Evolutionary conservation across 202 grass and related monocot species (phyloP).

Genomic region (Zoysia matrella): DNA sequence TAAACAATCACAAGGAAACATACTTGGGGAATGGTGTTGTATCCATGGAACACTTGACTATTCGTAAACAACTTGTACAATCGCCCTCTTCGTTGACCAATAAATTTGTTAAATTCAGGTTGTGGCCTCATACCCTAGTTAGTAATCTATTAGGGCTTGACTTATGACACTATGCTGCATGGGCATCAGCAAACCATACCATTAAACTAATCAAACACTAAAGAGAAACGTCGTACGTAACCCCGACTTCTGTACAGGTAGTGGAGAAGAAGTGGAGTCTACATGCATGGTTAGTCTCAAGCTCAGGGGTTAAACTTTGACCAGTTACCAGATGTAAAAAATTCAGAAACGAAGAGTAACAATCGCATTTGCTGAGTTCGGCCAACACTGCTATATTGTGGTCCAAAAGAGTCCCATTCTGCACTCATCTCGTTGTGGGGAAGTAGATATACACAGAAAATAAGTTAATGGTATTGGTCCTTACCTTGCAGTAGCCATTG

Average conservation of each 20-base stretch:
- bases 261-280: constrained; percentile 50
- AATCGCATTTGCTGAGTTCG: not conserved
- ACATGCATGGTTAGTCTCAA: constrained; percentile 34
- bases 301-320: constrained; percentile 36
- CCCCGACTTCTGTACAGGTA: constrained; percentile 35
- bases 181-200: constrained; percentile 53
- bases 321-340: constrained; percentile 36
- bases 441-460: constrained; percentile 24
- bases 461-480: constrained; percentile 1
- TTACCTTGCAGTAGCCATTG: too few species aligned
- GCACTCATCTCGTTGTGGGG: not conserved
- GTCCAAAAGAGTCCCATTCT: constrained; percentile 4
- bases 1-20: constrained; percentile 64
- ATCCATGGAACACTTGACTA: constrained; percentile 65
- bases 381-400: not conserved
- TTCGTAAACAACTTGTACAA: constrained; percentile 34
- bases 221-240: constrained; percentile 37
- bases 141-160: constrained; percentile 69
- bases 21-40: constrained; percentile 70
- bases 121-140: constrained; percentile 57
- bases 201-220: constrained; percentile 49
- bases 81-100: constrained; percentile 59
- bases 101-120: constrained; percentile 52
- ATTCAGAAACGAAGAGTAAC: constrained; percentile 21
- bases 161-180: constrained; percentile 65